Conservation (phyloP, 2,329 filamentous ascomycete species). For the Dothistroma pini region DNA sequence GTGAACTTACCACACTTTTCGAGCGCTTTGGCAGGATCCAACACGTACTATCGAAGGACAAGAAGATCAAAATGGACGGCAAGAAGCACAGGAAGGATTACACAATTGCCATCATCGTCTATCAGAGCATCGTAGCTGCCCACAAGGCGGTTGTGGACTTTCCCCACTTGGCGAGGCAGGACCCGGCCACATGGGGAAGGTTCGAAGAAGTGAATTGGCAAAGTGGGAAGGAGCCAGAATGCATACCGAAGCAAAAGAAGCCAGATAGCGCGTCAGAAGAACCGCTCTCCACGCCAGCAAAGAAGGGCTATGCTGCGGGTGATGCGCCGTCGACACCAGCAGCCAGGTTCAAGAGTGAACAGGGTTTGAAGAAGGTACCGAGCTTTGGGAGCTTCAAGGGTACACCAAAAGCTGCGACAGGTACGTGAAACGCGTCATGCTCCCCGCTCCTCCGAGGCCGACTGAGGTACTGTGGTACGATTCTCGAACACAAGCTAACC, state of each 20-base stretch:
- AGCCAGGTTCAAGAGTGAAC: constrained; percentile 4
- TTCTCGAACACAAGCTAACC: too few relatives aligned
- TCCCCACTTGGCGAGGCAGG: constrained; percentile 17
- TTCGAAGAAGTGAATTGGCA: constrained; percentile 57
- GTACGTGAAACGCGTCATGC: too few relatives aligned
- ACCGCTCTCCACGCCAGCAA: not conserved
- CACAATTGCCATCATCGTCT: constrained; percentile 55
- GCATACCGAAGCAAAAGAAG: constrained; percentile 24
- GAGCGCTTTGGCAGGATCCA: constrained; percentile 56
- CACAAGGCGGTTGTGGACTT: constrained; percentile 55
- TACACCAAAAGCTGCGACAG: constrained; percentile 25
- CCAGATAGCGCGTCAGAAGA: not conserved
- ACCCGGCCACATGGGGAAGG: constrained; percentile 40
- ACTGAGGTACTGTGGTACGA: too few relatives aligned
- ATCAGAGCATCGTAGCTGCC: constrained; percentile 55
- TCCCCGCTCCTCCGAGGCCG: too few relatives aligned
- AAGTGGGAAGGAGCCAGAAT: constrained; percentile 50
- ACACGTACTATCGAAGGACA: constrained; percentile 54
- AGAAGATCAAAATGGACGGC: constrained; percentile 40
- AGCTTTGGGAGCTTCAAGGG: constrained; percentile 41
- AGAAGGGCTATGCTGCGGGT: not conserved
- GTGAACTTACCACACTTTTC: constrained; percentile 48
- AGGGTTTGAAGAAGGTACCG: constrained; percentile 36
- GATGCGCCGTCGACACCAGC: constrained; percentile 8
- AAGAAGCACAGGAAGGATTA: constrained; percentile 29